Evolutionary conservation across 208 protist species (phyloP), one percentile per base, ranked within the genome.

Genomic region (Wallacemonas collosoma): DNA sequence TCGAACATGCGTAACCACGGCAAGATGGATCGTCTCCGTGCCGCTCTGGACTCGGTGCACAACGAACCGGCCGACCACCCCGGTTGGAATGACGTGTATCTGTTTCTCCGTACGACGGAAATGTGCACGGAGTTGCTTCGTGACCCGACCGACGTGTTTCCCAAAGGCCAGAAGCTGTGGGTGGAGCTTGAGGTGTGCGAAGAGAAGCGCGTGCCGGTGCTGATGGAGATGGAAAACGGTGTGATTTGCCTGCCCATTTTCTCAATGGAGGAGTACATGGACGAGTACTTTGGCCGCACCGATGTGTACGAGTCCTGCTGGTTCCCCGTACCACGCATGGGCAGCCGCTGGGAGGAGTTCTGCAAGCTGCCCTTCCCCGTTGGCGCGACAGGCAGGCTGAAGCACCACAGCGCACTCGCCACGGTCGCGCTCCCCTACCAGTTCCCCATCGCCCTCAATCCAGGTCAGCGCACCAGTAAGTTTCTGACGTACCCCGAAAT

Each of bases 401-500:
- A 91, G 43, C 88, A 92, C 72, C 79, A 88, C 53, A 85, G 80
- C 73, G 79, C 80, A 35, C 77, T 97, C 2, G 88, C 93, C 17
- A 97, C 93, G 5, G 72, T 94, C 2, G 86, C 93, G 7, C 70
- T 92, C 11, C 71, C 43, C 12, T 64, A 70, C 9, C 85, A 91
- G 76, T 83, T 94, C 56, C 88, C 77, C 26, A 83, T 97, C 43
- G 65, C 94, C 6, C 54, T 97, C 12, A 97, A 97, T 55, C 87
- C 93, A 2, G 86, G 90, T 3, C 87, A 93, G 80, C 85, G 80
- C 54, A 86, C 83, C 38, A 94, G 88, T 74, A 97, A 97, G 79
- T 95, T 97, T 65, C 66, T 97, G 35, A 95, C 93, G 2, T 97
- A 95, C 51, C 89, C 93, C 1, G 93, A 97, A 68, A 91, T 95